Base-by-base conservation (phyloP, 2,329 filamentous ascomycete genomes). In the Exophiala bonariae region DNA sequence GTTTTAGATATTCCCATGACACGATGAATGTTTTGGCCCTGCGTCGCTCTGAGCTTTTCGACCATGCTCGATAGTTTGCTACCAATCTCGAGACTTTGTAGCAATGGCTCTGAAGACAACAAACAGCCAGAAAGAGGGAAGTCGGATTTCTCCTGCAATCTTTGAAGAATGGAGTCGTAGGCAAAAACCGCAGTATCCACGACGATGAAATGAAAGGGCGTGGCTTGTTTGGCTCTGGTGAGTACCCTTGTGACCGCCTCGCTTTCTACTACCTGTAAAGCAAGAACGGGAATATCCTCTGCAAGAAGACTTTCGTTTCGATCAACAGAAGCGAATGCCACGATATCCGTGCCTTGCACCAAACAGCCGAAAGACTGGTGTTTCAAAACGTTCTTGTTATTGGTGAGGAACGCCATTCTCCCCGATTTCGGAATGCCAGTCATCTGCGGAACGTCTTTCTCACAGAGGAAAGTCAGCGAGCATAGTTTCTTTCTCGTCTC, bases 111-210 rank as follows among this genome's bases (percentile, higher is more conserved):
- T 22, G 9, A 19, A 16, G 39, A n/a, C 26, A 33, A 42, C 26
- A 42, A 18, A 42, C 23, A 42, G 23, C 9, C 39, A 14, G 22
- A 18, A 8, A 42, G 11, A 11, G 26, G 22, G 39, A 32, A 42
- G 5, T 31, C 11, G n/a, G 39, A 19, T 20, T 42, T 39, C 36
- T 68, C 63, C 59, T 86, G 75, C 1, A 88, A 65, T 1, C 77
- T 73, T 31, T 75, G 63, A 2, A 89, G 61, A 2, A 89, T 73
- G 0, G 85, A 85, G 44, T 86, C 80, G 48, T 81, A 87, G 0
- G 83, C 79, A 59, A 87, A 89, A 0, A 84, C 73, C 0, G 84
- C 74, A 0, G 84, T 85, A 37, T 85, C 76, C 0, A 87, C 36
- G 6, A 39, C 36, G 36, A 39, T 14, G 18, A 39, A 39, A 14